phyloP scores from a whole-genome alignment of 2,329 filamentous ascomycete genomes.

The Trichoderma endophyticum region DNA sequence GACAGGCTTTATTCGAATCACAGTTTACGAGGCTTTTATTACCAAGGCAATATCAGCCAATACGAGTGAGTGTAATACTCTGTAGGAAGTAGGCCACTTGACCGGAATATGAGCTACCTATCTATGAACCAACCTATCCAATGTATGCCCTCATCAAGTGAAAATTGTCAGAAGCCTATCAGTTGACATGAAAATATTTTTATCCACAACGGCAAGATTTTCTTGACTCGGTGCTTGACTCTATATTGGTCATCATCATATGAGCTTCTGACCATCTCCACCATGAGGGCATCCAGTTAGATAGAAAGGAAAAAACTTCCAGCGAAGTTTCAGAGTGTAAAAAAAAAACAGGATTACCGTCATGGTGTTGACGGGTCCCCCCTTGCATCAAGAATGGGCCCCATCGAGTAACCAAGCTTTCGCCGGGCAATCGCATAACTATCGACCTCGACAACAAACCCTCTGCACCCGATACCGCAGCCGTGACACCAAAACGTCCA shows the following conservation, averaged over 20 bases:
- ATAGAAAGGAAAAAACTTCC: conserved; percentile 37
- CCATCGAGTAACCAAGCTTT: conserved; percentile 92
- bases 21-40: not conserved
- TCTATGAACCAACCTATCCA: not conserved
- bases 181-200: conserved; percentile 24
- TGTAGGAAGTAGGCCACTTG: not conserved
- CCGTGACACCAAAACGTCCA: conserved; percentile 46
- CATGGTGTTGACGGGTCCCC: conserved; percentile 42
- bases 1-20: not conserved
- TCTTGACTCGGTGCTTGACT: conserved; percentile 89
- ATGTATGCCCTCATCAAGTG: not conserved
- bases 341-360: conserved; percentile 28
- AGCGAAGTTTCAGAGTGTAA: conserved; percentile 40
- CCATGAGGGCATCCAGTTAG: conserved; percentile 17
- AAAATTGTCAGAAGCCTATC: conserved; percentile 11
- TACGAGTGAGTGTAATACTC: not conserved
- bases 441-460: conserved; percentile 87
- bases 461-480: conserved; percentile 47
- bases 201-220: conserved; percentile 31
- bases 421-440: conserved; percentile 94
- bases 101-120: not conserved
- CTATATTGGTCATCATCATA: conserved; percentile 92
- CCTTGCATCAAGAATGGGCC: conserved; percentile 99
- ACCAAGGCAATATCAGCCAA: not conserved
- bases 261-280: conserved; percentile 49